Percentiles rank a stretch among this genome's conserved stretches.
phyloP scores from a whole-genome alignment of 2,329 filamentous ascomycete genomes.

The Colletotrichum gloeosporioides region DNA sequence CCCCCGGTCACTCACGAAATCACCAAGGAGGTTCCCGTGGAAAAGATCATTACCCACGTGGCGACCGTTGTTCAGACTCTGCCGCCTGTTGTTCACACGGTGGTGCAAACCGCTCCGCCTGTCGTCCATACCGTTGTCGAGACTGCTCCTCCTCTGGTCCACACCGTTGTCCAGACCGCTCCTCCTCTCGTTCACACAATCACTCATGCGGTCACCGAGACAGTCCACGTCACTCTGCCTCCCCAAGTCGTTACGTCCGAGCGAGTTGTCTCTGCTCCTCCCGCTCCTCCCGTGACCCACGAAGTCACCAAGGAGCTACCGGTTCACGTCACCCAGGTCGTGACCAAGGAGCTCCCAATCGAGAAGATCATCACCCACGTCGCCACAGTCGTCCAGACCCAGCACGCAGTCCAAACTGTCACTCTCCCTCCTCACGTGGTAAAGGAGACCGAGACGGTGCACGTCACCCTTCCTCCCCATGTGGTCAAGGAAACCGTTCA shows the following conservation, averaged over 20 bases:
- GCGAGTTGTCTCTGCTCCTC: not conserved
- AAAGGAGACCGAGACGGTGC: not conserved
- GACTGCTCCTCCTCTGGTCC: not conserved
- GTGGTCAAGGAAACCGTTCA: constrained; percentile 14
- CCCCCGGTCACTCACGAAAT: not conserved
- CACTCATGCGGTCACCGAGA: not conserved
- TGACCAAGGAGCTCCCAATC: not conserved
- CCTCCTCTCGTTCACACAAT: not conserved
- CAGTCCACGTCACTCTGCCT: constrained; percentile 1
- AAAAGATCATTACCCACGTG: not conserved
- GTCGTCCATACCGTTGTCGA: not conserved
- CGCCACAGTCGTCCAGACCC: not conserved
- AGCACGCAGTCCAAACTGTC: not conserved
- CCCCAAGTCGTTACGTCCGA: not conserved
- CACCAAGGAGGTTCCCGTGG: not conserved
- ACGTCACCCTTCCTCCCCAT: constrained; percentile 1
- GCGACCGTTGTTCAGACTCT: not conserved
- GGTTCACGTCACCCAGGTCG: not conserved
- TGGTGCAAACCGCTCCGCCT: not conserved
- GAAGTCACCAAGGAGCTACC: not conserved
- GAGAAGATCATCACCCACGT: not conserved
- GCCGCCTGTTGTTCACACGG: not conserved
- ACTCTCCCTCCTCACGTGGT: not conserved
- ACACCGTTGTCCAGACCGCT: not conserved
- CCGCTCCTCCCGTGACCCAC: not conserved